phyloP scores from a whole-genome alignment of 805 yeast genomes.

The Priceomyces haplophilus region DNA sequence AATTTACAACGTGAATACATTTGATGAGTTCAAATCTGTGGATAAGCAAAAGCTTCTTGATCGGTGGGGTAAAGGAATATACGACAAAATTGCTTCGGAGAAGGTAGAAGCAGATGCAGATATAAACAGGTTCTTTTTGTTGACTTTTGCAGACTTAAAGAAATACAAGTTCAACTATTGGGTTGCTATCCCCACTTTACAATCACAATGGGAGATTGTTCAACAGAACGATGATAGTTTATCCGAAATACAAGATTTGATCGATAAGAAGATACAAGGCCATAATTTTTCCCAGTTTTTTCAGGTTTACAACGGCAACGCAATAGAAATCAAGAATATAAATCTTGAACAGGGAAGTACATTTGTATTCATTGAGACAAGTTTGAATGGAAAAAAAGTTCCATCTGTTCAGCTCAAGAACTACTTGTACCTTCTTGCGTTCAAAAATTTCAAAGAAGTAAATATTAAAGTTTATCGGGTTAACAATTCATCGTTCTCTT shows the following conservation, averaged over 20 bases:
- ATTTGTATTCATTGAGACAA: constrained; percentile 33
- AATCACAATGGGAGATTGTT: constrained; percentile 45
- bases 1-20: constrained; percentile 66
- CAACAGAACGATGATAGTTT: constrained; percentile 5
- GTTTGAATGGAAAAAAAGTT: constrained; percentile 19
- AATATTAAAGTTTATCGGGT: constrained; percentile 24
- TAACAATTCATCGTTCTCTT: constrained; percentile 14
- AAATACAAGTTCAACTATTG: constrained; percentile 86
- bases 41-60: constrained; percentile 63
- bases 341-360: constrained; percentile 1
- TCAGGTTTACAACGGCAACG: constrained; percentile 11
- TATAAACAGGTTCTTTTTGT: constrained; percentile 33
- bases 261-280: background rate
- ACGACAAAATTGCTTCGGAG: constrained; percentile 28
- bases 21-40: constrained; percentile 74
- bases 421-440: constrained; percentile 47
- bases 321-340: background rate
- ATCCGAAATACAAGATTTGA: background rate
- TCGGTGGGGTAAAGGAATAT: constrained; percentile 29
- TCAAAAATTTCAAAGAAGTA: constrained; percentile 17
- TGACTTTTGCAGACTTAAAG: constrained; percentile 85
- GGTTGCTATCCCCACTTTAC: constrained; percentile 75
- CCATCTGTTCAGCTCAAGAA: constrained; percentile 61
- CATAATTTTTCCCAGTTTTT: constrained; percentile 9
- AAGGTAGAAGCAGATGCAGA: constrained; percentile 22